phyloP scores from a whole-genome alignment of 495 filamentous ascomycete genomes.

The Tricharina praecox region DNA sequence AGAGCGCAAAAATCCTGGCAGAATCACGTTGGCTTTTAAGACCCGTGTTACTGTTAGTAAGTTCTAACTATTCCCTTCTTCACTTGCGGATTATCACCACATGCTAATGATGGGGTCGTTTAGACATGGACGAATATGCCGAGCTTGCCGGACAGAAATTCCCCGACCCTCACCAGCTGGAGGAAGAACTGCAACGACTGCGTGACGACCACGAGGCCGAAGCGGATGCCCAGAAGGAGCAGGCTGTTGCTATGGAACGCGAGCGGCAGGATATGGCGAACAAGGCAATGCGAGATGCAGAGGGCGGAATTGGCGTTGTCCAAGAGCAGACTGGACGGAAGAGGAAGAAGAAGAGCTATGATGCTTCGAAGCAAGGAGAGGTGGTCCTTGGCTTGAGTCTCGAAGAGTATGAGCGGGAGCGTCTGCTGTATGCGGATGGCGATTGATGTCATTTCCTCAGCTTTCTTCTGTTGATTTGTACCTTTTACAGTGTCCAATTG shows the following conservation, averaged over 20 bases:
- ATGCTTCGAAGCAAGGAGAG: slow-evolving; percentile 28
- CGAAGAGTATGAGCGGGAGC: slow-evolving; percentile 28
- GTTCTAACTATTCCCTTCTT: no score
- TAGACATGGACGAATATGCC: slow-evolving; percentile 49
- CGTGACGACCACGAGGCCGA: slow-evolving; percentile 50
- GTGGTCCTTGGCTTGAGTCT: slow-evolving; percentile 26
- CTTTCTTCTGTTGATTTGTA: no score
- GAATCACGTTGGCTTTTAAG: slow-evolving; percentile 49
- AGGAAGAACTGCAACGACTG: slow-evolving; percentile 50
- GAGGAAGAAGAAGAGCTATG: slow-evolving; percentile 35
- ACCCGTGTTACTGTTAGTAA: slow-evolving; percentile 19
- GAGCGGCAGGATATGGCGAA: slow-evolving; percentile 25
- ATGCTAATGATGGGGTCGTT: no score
- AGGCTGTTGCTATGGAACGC: slow-evolving; percentile 25
- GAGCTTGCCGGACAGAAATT: slow-evolving; percentile 39
- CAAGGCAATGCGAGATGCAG: slow-evolving; percentile 17
- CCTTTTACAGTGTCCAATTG: no score
- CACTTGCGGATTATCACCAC: no score
- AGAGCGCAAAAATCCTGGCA: slow-evolving; percentile 54
- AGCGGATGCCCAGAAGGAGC: slow-evolving; percentile 30
- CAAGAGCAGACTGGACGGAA: slow-evolving; percentile 34
- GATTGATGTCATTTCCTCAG: no score
- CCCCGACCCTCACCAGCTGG: slow-evolving; percentile 38
- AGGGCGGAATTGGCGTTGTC: slow-evolving; percentile 27
- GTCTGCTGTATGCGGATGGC: no score